Percentiles rank a stretch among this genome's conserved stretches.
Conservation (phyloP, 371 early-diverging fungal species). For the Mucor indicus region DNA sequence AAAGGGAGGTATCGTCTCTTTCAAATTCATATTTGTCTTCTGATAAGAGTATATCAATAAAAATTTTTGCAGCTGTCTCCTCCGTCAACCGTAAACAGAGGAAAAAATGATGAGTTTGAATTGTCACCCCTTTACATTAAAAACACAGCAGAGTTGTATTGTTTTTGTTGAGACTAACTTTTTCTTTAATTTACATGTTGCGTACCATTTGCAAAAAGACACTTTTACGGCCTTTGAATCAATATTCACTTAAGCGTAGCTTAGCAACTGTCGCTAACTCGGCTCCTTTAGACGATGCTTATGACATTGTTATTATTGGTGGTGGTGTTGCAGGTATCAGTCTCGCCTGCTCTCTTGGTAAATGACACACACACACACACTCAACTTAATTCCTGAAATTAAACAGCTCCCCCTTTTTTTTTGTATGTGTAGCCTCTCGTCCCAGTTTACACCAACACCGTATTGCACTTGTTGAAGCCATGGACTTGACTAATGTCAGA, state of each 20-base stretch:
- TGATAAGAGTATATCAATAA: no score
- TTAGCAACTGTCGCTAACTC: conserved; percentile 14
- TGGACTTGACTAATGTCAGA: conserved; percentile 53
- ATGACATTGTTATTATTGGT: conserved; percentile 87
- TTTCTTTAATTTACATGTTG: not conserved
- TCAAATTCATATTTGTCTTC: no score
- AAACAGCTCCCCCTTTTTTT: not conserved
- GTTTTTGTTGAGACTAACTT: no score
- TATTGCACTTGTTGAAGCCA: conserved; percentile 76
- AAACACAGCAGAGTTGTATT: no score
- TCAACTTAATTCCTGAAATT: no score
- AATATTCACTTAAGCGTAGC: conserved; percentile 1
- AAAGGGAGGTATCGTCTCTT: no score
- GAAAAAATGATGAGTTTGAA: no score
- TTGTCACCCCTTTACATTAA: no score
- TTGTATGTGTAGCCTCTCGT: conserved; percentile 38
- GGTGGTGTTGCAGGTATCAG: conserved; percentile 91
- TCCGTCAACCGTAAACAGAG: no score
- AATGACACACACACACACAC: no score
- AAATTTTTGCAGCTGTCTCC: no score
- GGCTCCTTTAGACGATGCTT: conserved; percentile 36
- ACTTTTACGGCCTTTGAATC: not conserved
- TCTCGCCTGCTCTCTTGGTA: conserved; percentile 80
- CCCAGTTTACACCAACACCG: conserved; percentile 49
- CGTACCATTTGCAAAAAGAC: not conserved